These are phyloP conservation scores for Xanthoconium stramineum DNA, from an alignment of 768 basidiomycete species.

Conservation along the genomic window DNA sequence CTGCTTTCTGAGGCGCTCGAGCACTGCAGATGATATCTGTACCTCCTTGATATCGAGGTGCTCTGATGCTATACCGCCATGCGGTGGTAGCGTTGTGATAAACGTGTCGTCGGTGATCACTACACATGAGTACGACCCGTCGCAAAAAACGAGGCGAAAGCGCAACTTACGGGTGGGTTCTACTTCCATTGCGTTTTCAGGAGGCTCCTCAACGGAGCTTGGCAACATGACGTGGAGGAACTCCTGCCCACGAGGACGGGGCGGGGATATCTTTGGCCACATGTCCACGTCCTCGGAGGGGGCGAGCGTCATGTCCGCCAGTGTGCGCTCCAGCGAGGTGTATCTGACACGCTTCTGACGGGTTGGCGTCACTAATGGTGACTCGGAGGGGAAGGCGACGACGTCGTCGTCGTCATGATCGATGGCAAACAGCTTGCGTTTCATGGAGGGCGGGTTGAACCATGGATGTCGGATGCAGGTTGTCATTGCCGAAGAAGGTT, in stretches of 20 bases:
- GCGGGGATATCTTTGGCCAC: conserved; percentile 9
- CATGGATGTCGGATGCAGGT: conserved; percentile 45
- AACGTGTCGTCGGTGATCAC: conserved; percentile 9
- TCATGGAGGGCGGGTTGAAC: conserved; percentile 38
- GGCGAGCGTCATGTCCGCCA: conserved; percentile 48
- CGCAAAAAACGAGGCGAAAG: not conserved
- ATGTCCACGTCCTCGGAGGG: conserved; percentile 19
- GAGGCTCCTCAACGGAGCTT: conserved; percentile 43
- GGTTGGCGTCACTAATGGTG: conserved; percentile 29
- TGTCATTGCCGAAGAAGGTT: conserved; percentile 6
- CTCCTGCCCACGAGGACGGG: conserved; percentile 3
- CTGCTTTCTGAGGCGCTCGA: conserved; percentile 43
- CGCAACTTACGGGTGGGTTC: conserved; percentile 58
- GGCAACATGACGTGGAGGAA: conserved; percentile 26
- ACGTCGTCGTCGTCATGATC: conserved; percentile 17
- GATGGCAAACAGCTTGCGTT: conserved; percentile 35
- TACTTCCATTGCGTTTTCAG: conserved; percentile 53
- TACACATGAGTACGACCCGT: not conserved
- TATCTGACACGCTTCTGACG: conserved; percentile 50
- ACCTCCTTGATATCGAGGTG: conserved; percentile 25
- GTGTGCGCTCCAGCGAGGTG: conserved; percentile 50
- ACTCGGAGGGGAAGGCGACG: conserved; percentile 4
- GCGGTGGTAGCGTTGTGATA: conserved; percentile 30
- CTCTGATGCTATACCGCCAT: conserved; percentile 27
- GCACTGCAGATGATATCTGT: conserved; percentile 42